Base-by-base conservation (phyloP, 148 eudicot species). In the Diospyros lotus region DNA sequence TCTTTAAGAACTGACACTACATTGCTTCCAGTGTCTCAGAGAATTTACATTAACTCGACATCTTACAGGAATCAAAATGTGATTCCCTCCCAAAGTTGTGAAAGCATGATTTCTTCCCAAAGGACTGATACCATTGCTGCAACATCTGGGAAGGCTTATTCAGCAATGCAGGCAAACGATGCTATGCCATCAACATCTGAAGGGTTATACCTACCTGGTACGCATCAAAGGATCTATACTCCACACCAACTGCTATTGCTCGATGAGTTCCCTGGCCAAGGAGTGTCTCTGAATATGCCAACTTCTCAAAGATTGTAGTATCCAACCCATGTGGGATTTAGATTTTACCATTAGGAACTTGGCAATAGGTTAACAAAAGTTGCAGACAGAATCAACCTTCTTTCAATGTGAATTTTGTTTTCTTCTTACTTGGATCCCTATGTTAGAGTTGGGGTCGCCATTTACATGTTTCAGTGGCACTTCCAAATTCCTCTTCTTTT, bases 231-330 rank as follows among this genome's bases (percentile, higher is more conserved):
- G 69, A 39, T 73, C 4, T 73, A 73, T 41, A 12, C 28, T 40
- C n/a, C 67, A 9, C 64, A 53, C 48, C 76, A 64, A 4, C 13
- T 62, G 44, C 41, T 62, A 13, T 62, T 68, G 3, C n/a, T 63
- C 59, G 69, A 73, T 9, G 76, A 73, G 15, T 73, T 39, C 45
- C 12, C 76, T 14, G 69, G 58, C 69, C 76, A 73, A 63, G 76
- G 67, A 73, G 76, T 52, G 14, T 73, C 69, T 1, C 14, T 63
- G 69, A 73, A 12, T 73, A 62, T 63, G 58, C 69, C 76, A 9
- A 40, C 69, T 15, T 51, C 76, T 50, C 68, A 52, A 40, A 73
- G 76, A 42, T 62, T 51, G 45, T 73, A 63, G 68, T 18, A 51
- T 64, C 51, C 5, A 40, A 39, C 50, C 58, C 51, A 7, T 14